Evolutionary conservation across 2,329 filamentous ascomycete species (phyloP).

Genomic region (Claviceps sp.): DNA sequence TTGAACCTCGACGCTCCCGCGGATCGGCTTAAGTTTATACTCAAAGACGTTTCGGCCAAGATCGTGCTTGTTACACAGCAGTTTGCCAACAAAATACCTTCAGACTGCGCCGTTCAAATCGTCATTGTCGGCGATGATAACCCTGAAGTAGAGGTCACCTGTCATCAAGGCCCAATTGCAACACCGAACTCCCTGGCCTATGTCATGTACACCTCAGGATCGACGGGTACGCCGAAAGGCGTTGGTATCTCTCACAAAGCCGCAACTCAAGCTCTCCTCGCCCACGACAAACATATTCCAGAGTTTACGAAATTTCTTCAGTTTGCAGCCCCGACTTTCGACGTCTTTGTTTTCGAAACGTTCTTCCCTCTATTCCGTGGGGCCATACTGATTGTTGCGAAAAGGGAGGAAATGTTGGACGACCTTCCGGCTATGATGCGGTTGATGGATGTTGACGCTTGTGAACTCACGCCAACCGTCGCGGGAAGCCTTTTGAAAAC

Average conservation of each 20-base stretch:
- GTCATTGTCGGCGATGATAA: slow-evolving; percentile 19
- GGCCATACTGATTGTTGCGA: slow-evolving; percentile 57
- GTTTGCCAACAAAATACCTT: slow-evolving; percentile 27
- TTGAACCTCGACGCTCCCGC: slow-evolving; percentile 63
- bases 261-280: slow-evolving; percentile 67
- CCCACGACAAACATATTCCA: slow-evolving; percentile 69
- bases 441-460: slow-evolving; percentile 59
- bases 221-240: slow-evolving; percentile 79
- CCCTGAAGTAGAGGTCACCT: background rate
- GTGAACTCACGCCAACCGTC: slow-evolving; percentile 81
- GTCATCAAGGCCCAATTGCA: slow-evolving; percentile 9
- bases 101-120: slow-evolving; percentile 17
- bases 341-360: slow-evolving; percentile 89
- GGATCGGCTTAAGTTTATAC: slow-evolving; percentile 68
- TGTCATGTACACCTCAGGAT: slow-evolving; percentile 88
- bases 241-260: slow-evolving; percentile 71
- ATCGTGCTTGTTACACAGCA: slow-evolving; percentile 51
- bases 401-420: slow-evolving; percentile 56
- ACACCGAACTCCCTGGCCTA: slow-evolving; percentile 50
- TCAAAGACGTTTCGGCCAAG: slow-evolving; percentile 58
- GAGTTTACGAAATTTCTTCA: slow-evolving; percentile 69
- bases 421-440: slow-evolving; percentile 58
- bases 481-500: slow-evolving; percentile 60
- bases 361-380: slow-evolving; percentile 75
- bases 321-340: slow-evolving; percentile 85